Conservation (phyloP, 768 basidiomycete genomes). For the Mycena chlorophos region DNA sequence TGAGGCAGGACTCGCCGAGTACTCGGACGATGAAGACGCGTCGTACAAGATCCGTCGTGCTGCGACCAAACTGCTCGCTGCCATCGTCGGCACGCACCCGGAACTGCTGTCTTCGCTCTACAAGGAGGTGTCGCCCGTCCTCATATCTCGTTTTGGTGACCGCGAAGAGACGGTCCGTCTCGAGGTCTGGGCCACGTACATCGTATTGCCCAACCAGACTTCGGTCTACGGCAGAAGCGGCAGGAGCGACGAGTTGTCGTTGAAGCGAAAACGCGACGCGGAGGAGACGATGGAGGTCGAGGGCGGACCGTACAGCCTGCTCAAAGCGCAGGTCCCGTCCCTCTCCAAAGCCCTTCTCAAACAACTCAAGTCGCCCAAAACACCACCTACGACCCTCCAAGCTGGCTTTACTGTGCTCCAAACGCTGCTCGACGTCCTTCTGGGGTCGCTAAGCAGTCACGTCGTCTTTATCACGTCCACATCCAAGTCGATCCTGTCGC, state of each 20-base stretch:
- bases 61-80: conserved; percentile 85
- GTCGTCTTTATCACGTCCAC: conserved; percentile 64
- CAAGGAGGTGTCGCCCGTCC: conserved; percentile 79
- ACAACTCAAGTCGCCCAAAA: conserved; percentile 83
- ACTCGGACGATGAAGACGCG: conserved; percentile 97
- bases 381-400: conserved; percentile 73
- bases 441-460: conserved; percentile 77
- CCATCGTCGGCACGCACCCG: conserved; percentile 85
- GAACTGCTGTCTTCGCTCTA: conserved; percentile 81
- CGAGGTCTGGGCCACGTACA: conserved; percentile 90
- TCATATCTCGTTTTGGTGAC: conserved; percentile 91
- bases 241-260: conserved; percentile 43
- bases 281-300: conserved; percentile 75
- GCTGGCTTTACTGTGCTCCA: conserved; percentile 82
- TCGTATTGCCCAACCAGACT: conserved; percentile 79
- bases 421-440: conserved; percentile 74
- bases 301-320: conserved; percentile 69
- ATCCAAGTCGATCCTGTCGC: conserved; percentile 63
- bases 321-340: conserved; percentile 73
- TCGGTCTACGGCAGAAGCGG: conserved; percentile 69
- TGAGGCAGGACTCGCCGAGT: conserved; percentile 79
- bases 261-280: conserved; percentile 76
- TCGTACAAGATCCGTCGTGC: conserved; percentile 97
- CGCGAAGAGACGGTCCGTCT: conserved; percentile 93
- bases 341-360: conserved; percentile 80